Evolutionary conservation across 2,329 filamentous ascomycete genomes (phyloP).

Genomic region (Keithomyces neogunnii): DNA sequence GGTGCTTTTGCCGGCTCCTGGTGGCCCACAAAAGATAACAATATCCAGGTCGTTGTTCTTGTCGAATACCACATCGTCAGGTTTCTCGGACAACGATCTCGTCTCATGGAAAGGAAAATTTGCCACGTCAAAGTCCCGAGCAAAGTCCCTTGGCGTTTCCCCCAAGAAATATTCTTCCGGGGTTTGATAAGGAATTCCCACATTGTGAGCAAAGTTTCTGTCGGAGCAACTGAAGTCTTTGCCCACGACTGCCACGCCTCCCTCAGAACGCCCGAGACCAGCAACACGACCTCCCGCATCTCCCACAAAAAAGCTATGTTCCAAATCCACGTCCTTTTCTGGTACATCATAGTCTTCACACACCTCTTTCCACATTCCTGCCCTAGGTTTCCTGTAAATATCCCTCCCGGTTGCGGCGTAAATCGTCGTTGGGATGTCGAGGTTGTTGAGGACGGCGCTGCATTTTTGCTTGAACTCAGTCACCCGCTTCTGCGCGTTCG

Average conservation of each 20-base stretch:
- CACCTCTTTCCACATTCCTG: constrained; percentile 74
- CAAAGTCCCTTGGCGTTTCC: constrained; percentile 56
- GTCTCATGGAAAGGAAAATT: constrained; percentile 38
- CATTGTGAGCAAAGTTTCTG: constrained; percentile 76
- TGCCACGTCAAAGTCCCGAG: constrained; percentile 62
- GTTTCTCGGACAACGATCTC: constrained; percentile 9
- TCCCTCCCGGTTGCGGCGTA: constrained; percentile 85
- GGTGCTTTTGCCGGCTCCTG: constrained; percentile 84
- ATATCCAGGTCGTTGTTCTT: constrained; percentile 64
- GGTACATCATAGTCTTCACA: constrained; percentile 52
- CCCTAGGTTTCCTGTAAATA: constrained; percentile 75
- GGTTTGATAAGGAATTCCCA: constrained; percentile 71
- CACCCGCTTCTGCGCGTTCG: constrained; percentile 50
- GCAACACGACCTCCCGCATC: constrained; percentile 65
- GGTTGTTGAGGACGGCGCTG: constrained; percentile 55
- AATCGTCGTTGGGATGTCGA: constrained; percentile 68
- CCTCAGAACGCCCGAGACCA: constrained; percentile 14
- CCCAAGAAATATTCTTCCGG: constrained; percentile 88
- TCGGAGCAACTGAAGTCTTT: constrained; percentile 61
- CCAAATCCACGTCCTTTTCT: constrained; percentile 54
- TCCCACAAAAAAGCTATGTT: constrained; percentile 75
- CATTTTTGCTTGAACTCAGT: constrained; percentile 78
- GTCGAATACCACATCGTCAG: constrained; percentile 34
- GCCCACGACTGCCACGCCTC: constrained; percentile 16
- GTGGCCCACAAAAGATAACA: constrained; percentile 80